Base-by-base conservation (phyloP, 805 yeast species). In the Nakazawaea peltata region DNA sequence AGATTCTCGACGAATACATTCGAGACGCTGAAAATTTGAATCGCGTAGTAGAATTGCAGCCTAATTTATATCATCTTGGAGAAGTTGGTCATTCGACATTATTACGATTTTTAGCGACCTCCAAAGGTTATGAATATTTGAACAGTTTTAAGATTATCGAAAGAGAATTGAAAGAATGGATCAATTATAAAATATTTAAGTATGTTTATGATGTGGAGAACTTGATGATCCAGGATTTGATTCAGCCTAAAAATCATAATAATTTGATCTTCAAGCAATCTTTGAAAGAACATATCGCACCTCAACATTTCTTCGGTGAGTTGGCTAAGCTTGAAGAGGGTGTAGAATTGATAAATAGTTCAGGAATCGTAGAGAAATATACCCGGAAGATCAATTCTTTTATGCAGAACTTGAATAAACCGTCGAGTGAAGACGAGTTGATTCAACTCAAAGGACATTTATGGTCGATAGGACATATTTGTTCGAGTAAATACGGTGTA, bases 401-500 rank as follows among this genome's bases (percentile, higher is more conserved):
- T 47, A 10, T 28, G 41, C 44, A 44, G 19, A 46, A 49, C 28
- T 26, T 33, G 12, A 32, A 42, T 19, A 46, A 47, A 8, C 37
- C 34, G 9, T 51, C 50, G 5, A 65, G 59, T 15, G 59, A 59
- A 4, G 63, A 65, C 5, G 56, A 57, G 14, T 40, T 63, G 14
- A 23, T 61, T 7, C 68, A 67, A 42, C 54, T 90, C 18, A 85
- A 84, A 49, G 83, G 88, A 9, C 73, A 81, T 23, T 47, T 90
- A 24, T 90, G 97, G 97, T 78, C 94, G 2, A 65, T 85, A 23
- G 97, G 96, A 0, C 77, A 79, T 47, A 75, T 88, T 21, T 88
- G 88, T 2, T 72, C 87, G 1, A 72, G 86, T 1, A 69, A 70
- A 8, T 59, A 68, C 34, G 97, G 97, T 0, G 75, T 81, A 13